Percentiles rank a stretch among this genome's conserved stretches.
Evolutionary conservation across 257 asterid species (phyloP).

Genomic region (Solanum virginianum): DNA sequence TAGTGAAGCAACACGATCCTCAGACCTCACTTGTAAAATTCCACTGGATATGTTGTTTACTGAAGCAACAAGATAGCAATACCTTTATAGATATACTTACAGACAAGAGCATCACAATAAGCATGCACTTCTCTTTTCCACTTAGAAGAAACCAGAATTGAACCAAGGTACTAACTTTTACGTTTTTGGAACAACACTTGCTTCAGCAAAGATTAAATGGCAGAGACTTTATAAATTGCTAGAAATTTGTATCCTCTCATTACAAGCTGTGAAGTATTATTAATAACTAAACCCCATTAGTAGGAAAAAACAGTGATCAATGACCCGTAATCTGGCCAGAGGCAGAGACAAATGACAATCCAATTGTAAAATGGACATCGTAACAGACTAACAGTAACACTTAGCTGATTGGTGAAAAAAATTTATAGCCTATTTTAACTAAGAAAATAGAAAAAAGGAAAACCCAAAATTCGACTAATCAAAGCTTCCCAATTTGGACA

Average conservation of each 20-base stretch:
- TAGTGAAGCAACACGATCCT: too few species aligned
- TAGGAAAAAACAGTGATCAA: neutral
- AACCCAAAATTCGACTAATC: neutral
- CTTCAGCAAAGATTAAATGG: neutral
- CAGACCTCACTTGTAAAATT: too few species aligned
- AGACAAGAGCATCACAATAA: neutral
- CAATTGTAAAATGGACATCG: neutral
- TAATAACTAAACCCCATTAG: neutral
- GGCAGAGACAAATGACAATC: neutral
- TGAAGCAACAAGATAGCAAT: neutral
- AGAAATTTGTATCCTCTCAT: neutral
- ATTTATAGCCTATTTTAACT: neutral
- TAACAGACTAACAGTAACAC: neutral
- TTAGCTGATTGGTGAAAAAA: neutral
- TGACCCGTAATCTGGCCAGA: neutral
- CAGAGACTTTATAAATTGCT: neutral
- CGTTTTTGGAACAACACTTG: neutral
- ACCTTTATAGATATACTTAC: neutral
- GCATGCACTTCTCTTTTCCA: neutral
- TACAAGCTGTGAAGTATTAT: neutral
- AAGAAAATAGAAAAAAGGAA: neutral
- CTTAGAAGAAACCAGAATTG: neutral
- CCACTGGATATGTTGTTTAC: too few species aligned
- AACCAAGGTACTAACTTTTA: neutral
- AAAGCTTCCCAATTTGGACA: conserved; percentile 2